phyloP scores from a whole-genome alignment of 306 rosid species.

The Arachis hypogaea region DNA sequence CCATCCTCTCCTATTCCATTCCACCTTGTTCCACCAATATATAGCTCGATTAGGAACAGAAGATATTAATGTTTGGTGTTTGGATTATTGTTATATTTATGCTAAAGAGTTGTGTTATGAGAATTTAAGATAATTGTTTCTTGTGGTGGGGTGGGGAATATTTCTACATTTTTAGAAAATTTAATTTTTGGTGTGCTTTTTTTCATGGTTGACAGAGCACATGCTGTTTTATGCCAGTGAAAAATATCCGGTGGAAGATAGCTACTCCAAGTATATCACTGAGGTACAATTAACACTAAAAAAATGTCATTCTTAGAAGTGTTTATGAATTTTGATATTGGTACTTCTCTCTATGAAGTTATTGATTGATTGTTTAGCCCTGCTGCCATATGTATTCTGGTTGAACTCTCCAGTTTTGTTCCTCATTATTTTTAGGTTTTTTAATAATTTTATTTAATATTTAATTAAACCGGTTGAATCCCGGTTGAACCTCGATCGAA shows the following conservation, averaged over 20 bases:
- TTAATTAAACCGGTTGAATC: no score
- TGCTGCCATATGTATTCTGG: no score
- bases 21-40: background rate
- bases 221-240: conserved; percentile 99
- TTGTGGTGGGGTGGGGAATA: conserved; percentile 2
- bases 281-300: conserved; percentile 57
- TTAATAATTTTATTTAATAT: no score
- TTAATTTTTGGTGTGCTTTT: background rate
- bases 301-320: background rate
- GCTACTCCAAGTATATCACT: conserved; percentile 83
- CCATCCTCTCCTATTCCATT: no score
- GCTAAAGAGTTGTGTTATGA: background rate
- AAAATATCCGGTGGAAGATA: conserved; percentile 89
- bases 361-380: background rate
- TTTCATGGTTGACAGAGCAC: conserved; percentile 66
- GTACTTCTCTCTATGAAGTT: background rate
- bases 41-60: background rate
- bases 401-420: no score
- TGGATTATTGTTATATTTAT: background rate
- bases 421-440: no score
- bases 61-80: background rate
- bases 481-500: no score
- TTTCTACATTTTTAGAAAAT: background rate
- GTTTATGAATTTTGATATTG: conserved; percentile 22
- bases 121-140: conserved; percentile 2